Conservation (phyloP, 164 flowering plant genomes). For the Taxillus chinensis region DNA sequence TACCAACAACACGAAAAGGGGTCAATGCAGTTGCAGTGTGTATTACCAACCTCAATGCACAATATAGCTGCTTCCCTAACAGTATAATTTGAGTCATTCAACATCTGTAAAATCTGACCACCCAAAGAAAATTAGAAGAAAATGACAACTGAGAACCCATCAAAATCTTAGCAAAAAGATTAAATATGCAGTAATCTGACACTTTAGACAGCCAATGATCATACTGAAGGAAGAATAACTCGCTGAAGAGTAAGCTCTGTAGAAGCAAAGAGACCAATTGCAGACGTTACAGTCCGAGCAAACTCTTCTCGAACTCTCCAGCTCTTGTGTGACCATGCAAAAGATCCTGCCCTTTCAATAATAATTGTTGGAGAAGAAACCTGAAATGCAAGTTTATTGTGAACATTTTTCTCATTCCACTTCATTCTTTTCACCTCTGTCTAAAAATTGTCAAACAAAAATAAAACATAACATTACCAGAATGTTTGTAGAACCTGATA, state of each 20-base stretch:
- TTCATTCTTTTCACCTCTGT: neutral
- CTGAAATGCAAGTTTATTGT: constrained; percentile 22
- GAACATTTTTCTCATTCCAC: neutral
- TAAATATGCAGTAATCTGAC: no score
- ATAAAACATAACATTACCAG: no score
- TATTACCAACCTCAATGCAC: constrained; percentile 78
- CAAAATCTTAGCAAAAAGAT: no score
- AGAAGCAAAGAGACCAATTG: constrained; percentile 77
- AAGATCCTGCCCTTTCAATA: constrained; percentile 94
- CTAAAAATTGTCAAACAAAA: no score
- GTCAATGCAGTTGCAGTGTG: neutral
- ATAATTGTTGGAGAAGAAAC: constrained; percentile 92
- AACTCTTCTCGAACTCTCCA: constrained; percentile 98
- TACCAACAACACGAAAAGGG: no score
- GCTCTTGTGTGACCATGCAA: constrained; percentile 87
- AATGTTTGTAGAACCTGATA: no score
- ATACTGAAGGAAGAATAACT: constrained; percentile 89
- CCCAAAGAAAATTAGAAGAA: constrained; percentile 1
- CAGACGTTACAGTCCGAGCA: constrained; percentile 86
- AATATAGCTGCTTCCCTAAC: constrained; percentile 87
- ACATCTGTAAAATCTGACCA: constrained; percentile 78
- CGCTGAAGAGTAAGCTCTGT: constrained; percentile 97
- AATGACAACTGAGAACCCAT: no score
- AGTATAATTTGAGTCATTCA: constrained; percentile 78
- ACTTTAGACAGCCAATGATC: constrained; percentile 7